These are phyloP conservation scores for Naganishia sp. DNA, from an alignment of 1,284 basidiomycete species.

Conservation along the genomic window DNA sequence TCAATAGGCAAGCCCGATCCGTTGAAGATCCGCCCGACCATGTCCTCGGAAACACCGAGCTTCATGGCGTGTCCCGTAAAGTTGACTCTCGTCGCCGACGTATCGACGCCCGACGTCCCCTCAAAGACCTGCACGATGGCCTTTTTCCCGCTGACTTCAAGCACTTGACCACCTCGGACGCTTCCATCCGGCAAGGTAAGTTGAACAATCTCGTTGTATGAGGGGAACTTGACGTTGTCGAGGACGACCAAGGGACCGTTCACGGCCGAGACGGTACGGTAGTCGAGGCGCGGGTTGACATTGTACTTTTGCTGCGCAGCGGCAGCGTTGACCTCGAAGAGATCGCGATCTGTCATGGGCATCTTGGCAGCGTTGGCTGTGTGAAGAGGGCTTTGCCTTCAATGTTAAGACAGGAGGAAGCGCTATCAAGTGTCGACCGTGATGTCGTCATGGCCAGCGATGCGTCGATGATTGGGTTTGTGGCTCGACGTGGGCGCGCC, in stretches of 20 bases:
- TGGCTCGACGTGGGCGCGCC: background rate
- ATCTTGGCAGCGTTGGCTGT: background rate
- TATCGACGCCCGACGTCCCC: constrained; percentile 96
- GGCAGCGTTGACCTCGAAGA: constrained; percentile 80
- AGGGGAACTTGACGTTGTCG: constrained; percentile 99
- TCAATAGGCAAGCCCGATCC: constrained; percentile 98
- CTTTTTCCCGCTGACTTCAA: constrained; percentile 98
- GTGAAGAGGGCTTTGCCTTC: background rate
- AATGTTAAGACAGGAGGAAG: background rate
- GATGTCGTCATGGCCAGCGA: constrained; percentile 27
- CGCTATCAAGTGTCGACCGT: background rate
- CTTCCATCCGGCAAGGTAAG: constrained; percentile 94
- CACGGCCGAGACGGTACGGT: constrained; percentile 92
- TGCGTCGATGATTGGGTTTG: constrained; percentile 2
- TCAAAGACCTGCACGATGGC: constrained; percentile 99
- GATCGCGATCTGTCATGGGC: constrained; percentile 62
- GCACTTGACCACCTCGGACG: constrained; percentile 92
- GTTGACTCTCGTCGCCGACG: constrained; percentile 88
- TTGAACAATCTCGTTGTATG: constrained; percentile 99
- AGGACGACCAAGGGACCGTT: constrained; percentile 95
- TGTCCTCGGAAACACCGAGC: constrained; percentile 98
- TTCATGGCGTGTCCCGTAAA: constrained; percentile 99
- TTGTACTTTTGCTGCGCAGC: constrained; percentile 81
- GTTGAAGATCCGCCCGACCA: constrained; percentile 99
- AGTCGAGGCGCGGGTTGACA: constrained; percentile 64